A percentile compares a stretch with the other conserved stretches of the same genome.
phyloP scores from a whole-genome alignment of 345 rosid genomes.

The Pseudoturritis turrita region DNA sequence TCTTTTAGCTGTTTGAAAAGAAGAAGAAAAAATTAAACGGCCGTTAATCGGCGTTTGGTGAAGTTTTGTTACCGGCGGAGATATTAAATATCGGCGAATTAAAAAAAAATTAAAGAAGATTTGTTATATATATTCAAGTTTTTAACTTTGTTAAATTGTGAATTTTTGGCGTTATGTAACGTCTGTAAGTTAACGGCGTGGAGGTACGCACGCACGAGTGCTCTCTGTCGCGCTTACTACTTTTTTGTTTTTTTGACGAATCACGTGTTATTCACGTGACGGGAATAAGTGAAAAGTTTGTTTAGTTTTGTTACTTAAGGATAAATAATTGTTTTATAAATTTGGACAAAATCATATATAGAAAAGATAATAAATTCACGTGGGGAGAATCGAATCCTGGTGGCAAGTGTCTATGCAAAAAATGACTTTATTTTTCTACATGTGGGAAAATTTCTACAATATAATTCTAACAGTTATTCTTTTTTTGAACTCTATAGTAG shows the following conservation, averaged over 20 bases:
- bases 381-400: conserved; percentile 30
- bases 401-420: conserved; percentile 11
- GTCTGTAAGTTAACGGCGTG: conserved; percentile 34
- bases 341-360: background rate
- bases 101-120: background rate
- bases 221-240: conserved; percentile 17
- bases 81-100: background rate
- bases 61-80: conserved; percentile 24
- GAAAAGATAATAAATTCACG: background rate
- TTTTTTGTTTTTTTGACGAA: conserved; percentile 14
- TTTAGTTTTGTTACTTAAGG: background rate
- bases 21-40: background rate
- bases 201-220: conserved; percentile 39
- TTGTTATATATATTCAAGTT: conserved; percentile 5
- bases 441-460: too few relatives aligned
- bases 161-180: conserved; percentile 6
- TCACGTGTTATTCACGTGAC: conserved; percentile 40
- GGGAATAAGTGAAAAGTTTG: conserved; percentile 21
- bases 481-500: too few relatives aligned
- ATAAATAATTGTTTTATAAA: background rate
- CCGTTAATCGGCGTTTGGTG: background rate
- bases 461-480: too few relatives aligned
- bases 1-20: conserved; percentile 38
- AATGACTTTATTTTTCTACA: background rate
- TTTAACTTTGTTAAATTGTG: conserved; percentile 1